Base-by-base conservation (phyloP, 2,329 filamentous ascomycete genomes). In the Aspergillus intermedius region DNA sequence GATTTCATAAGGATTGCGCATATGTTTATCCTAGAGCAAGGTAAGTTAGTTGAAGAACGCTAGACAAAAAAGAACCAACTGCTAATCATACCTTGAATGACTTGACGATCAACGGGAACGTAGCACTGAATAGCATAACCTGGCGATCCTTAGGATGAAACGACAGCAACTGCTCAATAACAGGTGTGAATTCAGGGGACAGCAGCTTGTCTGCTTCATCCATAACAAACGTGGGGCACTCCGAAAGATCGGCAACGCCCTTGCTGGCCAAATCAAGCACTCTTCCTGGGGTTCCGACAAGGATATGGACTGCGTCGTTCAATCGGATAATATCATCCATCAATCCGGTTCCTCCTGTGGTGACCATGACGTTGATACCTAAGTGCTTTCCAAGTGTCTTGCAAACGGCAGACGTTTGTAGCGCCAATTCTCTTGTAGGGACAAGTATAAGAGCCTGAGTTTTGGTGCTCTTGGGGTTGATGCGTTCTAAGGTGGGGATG, bases 91-190 rank as follows among this genome's bases (percentile, higher is more conserved):
- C 72, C 67, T 83, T 97, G 74, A 98, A 98, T 61, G 88, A 84
- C 76, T 98, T 97, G 63, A 98, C 93, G 48, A 95, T 93, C 59
- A 97, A 76, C 15, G 93, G 93, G 73, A 98, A 98, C 3, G 93
- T 98, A 52, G 94, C 94, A 60, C 89, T 95, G 77, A 98, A 98
- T 53, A 98, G 84, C 93, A 98, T 98, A 63, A 98, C 91, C 73
- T 98, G 93, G 50, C 93, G 87, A 66, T 98, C 91, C 70, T 93
- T 95, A 54, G 93, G 91, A 69, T 96, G 91, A 73, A 95, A 96
- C 56, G 88, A 86, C 44, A 98, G 79, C 19, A 98, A 79, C 69
- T 98, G 90, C 72, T 98, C 94, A 58, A 98, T 95, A 55, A 95
- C 91, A 22, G 91, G 90, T 5, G 93, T 98, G 67, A 98, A 98